A percentile compares a stretch with the other conserved stretches of the same genome.
phyloP scores from a whole-genome alignment of 257 asterid genomes.

The Cordia subcordata region DNA sequence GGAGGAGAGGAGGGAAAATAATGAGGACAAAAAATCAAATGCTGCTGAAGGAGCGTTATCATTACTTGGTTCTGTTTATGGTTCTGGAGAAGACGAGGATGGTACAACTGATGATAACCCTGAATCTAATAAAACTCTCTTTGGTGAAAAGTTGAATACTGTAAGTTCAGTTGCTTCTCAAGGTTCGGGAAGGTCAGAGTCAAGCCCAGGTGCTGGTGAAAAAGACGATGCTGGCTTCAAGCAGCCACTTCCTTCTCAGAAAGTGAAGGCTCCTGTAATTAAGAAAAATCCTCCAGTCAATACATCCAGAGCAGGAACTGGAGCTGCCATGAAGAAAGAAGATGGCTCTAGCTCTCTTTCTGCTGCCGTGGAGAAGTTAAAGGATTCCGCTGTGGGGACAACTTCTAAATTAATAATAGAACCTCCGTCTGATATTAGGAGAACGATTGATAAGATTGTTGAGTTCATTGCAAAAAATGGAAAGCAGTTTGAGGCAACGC shows the following conservation, averaged over 20 bases:
- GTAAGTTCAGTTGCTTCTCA: conserved; percentile 21
- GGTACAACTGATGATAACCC: conserved; percentile 28
- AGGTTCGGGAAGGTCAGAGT: conserved; percentile 30
- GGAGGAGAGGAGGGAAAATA: conserved; percentile 23
- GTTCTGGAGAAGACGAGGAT: conserved; percentile 87
- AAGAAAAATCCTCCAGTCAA: conserved; percentile 52
- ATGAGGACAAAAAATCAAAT: conserved; percentile 25
- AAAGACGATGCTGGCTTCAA: conserved; percentile 33
- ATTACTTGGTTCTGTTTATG: conserved; percentile 88
- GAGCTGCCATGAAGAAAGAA: conserved; percentile 29
- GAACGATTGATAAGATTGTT: conserved; percentile 66
- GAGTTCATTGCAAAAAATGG: conserved; percentile 74
- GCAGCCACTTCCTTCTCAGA: conserved; percentile 33
- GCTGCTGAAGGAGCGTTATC: conserved; percentile 67
- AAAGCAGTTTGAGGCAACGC: conserved; percentile 73
- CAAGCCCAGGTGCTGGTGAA: conserved; percentile 21
- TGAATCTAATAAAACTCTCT: conserved; percentile 20
- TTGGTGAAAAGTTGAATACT: conserved; percentile 18
- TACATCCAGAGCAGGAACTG: conserved; percentile 38
- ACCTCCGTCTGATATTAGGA: conserved; percentile 80
- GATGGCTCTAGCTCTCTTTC: conserved; percentile 31
- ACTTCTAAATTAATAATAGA: conserved; percentile 42
- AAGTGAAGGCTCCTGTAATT: conserved; percentile 39
- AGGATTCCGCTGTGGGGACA: conserved; percentile 23
- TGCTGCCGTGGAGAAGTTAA: conserved; percentile 31